Percentiles rank a stretch among this genome's conserved stretches.
Evolutionary conservation across 345 rosid species (phyloP).

Genomic region (Pseudoturritis turrita): DNA sequence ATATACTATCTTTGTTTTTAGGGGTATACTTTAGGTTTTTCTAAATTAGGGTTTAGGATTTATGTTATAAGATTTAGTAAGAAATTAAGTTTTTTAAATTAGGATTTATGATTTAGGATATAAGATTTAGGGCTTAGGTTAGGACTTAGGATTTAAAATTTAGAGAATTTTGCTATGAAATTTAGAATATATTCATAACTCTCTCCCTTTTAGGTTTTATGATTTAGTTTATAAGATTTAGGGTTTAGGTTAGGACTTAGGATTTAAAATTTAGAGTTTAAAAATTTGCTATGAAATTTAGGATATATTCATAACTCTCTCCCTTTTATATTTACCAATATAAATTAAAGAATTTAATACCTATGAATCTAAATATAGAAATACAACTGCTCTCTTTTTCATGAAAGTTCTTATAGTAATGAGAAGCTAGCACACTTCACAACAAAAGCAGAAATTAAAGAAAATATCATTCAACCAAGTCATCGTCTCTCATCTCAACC

Average conservation of each 20-base stretch:
- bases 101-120: too few relatives aligned
- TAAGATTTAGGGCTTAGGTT: too few relatives aligned
- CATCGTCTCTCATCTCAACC: constrained; percentile 3
- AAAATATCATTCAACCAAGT: not conserved
- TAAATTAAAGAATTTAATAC: not conserved
- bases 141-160: not conserved
- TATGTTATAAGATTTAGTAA: too few relatives aligned
- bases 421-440: constrained; percentile 3
- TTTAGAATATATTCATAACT: not conserved
- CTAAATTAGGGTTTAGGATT: too few relatives aligned
- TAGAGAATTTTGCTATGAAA: not conserved
- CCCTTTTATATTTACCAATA: not conserved
- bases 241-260: too few relatives aligned
- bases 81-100: too few relatives aligned
- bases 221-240: too few relatives aligned
- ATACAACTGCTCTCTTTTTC: constrained; percentile 20
- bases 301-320: not conserved
- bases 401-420: not conserved
- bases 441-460: constrained; percentile 14
- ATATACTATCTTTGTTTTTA: not conserved
- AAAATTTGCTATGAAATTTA: not conserved
- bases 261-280: not conserved
- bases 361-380: not conserved
- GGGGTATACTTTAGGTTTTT: not conserved
- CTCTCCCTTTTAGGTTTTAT: not conserved